Percentiles rank a stretch among this genome's conserved stretches.
phyloP scores from a whole-genome alignment of 2,329 filamentous ascomycete species.

The Clonostachys byssicola region DNA sequence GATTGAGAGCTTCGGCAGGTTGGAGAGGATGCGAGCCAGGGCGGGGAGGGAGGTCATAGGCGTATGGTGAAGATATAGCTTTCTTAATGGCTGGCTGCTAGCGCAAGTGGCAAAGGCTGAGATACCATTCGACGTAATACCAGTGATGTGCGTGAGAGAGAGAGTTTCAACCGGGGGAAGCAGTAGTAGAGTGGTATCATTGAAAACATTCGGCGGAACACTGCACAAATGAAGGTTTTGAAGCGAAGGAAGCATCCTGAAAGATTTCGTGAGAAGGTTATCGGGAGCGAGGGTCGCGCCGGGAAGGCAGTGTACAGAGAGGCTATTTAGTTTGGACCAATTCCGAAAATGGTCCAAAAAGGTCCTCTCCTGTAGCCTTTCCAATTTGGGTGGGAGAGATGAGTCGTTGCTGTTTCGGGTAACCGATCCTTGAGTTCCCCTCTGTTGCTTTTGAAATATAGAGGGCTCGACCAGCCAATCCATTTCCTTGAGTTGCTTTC shows the following conservation, averaged over 20 bases:
- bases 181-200: conserved; percentile 48
- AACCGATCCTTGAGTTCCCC: neutral
- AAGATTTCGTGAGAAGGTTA: conserved; percentile 44
- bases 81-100: conserved; percentile 37
- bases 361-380: conserved; percentile 26
- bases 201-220: conserved; percentile 51
- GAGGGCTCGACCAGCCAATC: conserved; percentile 50
- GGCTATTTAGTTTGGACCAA: conserved; percentile 50
- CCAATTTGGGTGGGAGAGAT: conserved; percentile 19
- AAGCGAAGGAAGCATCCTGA: conserved; percentile 47
- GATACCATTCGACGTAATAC: conserved; percentile 51
- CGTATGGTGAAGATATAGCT: conserved; percentile 51
- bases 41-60: conserved; percentile 51
- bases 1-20: conserved; percentile 40
- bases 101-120: conserved; percentile 50
- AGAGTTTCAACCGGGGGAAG: conserved; percentile 52
- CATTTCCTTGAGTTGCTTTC: conserved; percentile 51
- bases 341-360: conserved; percentile 48
- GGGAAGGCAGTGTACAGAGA: conserved; percentile 55
- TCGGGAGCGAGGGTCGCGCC: conserved; percentile 49
- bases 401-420: conserved; percentile 5
- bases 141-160: conserved; percentile 49
- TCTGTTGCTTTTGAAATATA: conserved; percentile 11
- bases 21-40: conserved; percentile 55
- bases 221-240: conserved; percentile 56